Evolutionary conservation across 192 early-diverging fungal genomes (phyloP), one percentile per base, ranked within the genome.

Genomic region (Linnemannia schmuckeri): DNA sequence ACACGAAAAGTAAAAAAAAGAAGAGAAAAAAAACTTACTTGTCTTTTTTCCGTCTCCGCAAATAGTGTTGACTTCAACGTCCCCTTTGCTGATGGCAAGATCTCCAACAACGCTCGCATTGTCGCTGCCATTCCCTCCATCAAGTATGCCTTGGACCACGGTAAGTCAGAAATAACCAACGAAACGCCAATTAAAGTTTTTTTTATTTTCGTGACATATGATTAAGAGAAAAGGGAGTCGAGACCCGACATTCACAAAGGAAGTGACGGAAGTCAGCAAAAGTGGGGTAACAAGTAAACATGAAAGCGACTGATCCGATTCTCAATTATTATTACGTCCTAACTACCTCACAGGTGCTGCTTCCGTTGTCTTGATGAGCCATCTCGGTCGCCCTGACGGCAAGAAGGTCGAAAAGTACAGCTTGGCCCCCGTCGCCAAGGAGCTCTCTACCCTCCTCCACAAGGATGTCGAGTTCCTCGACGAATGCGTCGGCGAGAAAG

Each of bases 11-110:
- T 22, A 22, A 52, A 52, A 88, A 66, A 44, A n/a, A 40, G 33
- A 18, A 38, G 37, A 46, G 38, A 74, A 17, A 49, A 46, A 9
- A 30, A 37, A 37, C 78, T 74, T 13, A 44, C 74, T 27, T 68
- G 41, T 74, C 78, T 20, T 55, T 24, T 57, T 49, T 40, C 38
- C 69, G 7, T 42, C 61, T 66, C 61, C 27, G 61, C 33, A 66
- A 66, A 68, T 88, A 97, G 96, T 70, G 98, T 99, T 47, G 98
- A 99, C 94, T 99, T 99, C 89, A 99, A 99, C 90, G 98, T 99
- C n/a, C 98, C 98, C 68, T 95, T 98, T 82, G 94, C 96, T 82
- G 92, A 96, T 52, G 95, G 94, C 80, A 94, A 94, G 85, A 99
- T 99, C 89, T 95, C 97, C 78, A 99, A 99, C 95, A 98, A 98